Base-by-base conservation (phyloP, 768 basidiomycete genomes). In the Dictyophora rubrovolvata region DNA sequence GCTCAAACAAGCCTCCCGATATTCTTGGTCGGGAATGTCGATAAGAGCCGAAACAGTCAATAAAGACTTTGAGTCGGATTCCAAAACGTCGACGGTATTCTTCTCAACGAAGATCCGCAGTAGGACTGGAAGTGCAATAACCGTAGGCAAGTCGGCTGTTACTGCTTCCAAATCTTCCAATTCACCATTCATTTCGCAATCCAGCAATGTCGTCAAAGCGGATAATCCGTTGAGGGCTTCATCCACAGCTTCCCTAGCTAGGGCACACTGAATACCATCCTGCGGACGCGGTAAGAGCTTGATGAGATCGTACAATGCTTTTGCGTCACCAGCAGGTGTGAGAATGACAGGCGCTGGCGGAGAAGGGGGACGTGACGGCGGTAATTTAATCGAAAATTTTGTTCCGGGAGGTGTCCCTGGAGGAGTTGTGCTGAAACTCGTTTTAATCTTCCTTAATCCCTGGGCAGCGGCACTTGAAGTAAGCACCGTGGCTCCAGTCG, bases 171-270 rank as follows among this genome's bases (percentile, higher is more conserved):
- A 71, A 56, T 83, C 75, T 22, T 54, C 52, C 10, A 69, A 69
- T 51, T 65, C 63, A 1, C 73, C 63, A 51, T 68, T 67, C n/a
- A 64, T 65, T 17, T 55, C 51, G 20, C 67, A 60, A 18, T 85
- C 84, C 14, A 89, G 73, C 23, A 89, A 20, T 10, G 75, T 72
- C 16, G 74, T 72, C 17, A 91, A 69, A 20, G 81, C 77, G 63
- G 75, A 72, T 22, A 91, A 71, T 17, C 82, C 85, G 56, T 78
- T 80, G 63, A 86, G 83, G 1, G 86, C 89, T 65, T 90, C 89
- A 56, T 86, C 84, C 10, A 91, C 87, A 5, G 87, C 89, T 67
- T 92, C 89, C 46, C 78, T 76, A 17, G 89, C 89, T 9, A 87
- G 69, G 22, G 50, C 63, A 20, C 42, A 52, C 42, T 73, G 73